Base-by-base conservation (phyloP, 2,329 filamentous ascomycete genomes). In the Aspergillus candidus region DNA sequence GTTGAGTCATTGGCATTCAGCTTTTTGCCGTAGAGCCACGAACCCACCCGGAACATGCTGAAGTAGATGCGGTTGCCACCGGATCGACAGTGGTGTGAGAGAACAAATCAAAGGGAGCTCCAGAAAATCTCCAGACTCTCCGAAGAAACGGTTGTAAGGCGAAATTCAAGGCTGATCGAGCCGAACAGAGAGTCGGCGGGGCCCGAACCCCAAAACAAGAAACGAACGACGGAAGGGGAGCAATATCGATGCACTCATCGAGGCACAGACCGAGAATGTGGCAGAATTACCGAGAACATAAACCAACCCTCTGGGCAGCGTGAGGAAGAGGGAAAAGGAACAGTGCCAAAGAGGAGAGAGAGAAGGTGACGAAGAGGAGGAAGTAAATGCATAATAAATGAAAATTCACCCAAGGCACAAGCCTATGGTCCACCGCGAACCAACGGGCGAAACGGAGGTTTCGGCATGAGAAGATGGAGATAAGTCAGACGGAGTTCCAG, bases 1-100 rank as follows among this genome's bases (percentile, higher is more conserved):
- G 74, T 75, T 33, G 75, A 75, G 39, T 68, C 63, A 56, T 57
- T 66, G 43, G 53, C 47, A 34, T 54, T 59, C 15, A 62, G 58
- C 58, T 67, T 67, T 47, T 68, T 70, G 58, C 63, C 63, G 47
- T 68, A 69, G n/a, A 72, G 58, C 69, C 69, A 72, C 42, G 67
- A 67, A 41, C 69, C 68, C 41, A 71, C 60, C 38, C 62, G 58
- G 41, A 68, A 56, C 68, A 71, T 71, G n/a, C 41, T 54, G 47
- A 32, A 35, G 17, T 15, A 27, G 14, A 32, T 31, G 30, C 22
- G 32, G 17, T 6, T 30, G 32, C 32, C 32, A 15, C 15, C 14
- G 29, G 33, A 29, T 36, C 14, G n/a, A 13, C 35, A 29, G 17
- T 22, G 29, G 32, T 13, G 29, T 27, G 6, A 10, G 22, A 4